phyloP scores from a whole-genome alignment of 164 flowering plant species.

The Macadamia tetraphylla region DNA sequence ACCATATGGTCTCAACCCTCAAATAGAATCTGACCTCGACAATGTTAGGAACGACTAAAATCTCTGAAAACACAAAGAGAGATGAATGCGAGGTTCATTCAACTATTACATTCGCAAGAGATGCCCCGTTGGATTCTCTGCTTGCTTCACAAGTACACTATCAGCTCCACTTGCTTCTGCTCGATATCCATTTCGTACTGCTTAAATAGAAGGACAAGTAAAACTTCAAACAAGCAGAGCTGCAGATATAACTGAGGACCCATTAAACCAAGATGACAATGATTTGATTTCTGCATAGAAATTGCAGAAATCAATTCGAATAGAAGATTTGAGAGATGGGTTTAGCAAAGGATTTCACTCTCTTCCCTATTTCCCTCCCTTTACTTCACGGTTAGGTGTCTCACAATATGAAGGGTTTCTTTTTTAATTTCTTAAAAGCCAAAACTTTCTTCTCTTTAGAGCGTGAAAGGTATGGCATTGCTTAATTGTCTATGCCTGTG shows the following conservation, averaged over 20 bases:
- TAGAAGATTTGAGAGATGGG: too few species aligned
- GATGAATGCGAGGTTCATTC: constrained; percentile 84
- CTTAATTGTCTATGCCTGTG: too few species aligned
- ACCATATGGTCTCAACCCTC: too few species aligned
- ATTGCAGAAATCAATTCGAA: too few species aligned
- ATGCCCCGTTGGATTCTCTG: constrained; percentile 45
- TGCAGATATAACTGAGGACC: not conserved
- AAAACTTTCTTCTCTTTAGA: too few species aligned
- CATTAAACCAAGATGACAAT: not conserved
- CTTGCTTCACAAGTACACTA: constrained; percentile 71
- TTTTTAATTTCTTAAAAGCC: too few species aligned
- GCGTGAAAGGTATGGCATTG: too few species aligned
- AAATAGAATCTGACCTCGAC: constrained; percentile 40
- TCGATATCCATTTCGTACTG: constrained; percentile 62
- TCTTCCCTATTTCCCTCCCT: too few species aligned
- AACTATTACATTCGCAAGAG: constrained; percentile 45
- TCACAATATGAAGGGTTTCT: too few species aligned
- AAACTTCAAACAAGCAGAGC: not conserved
- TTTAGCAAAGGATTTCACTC: too few species aligned
- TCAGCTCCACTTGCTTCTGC: constrained; percentile 74
- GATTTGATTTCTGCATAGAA: too few species aligned
- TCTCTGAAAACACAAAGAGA: constrained; percentile 91
- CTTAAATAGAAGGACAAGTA: not conserved
- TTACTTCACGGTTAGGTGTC: too few species aligned
- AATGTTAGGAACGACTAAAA: constrained; percentile 63